phyloP scores from a whole-genome alignment of 1,284 basidiomycete species.

The Sphagnurus paluster region DNA sequence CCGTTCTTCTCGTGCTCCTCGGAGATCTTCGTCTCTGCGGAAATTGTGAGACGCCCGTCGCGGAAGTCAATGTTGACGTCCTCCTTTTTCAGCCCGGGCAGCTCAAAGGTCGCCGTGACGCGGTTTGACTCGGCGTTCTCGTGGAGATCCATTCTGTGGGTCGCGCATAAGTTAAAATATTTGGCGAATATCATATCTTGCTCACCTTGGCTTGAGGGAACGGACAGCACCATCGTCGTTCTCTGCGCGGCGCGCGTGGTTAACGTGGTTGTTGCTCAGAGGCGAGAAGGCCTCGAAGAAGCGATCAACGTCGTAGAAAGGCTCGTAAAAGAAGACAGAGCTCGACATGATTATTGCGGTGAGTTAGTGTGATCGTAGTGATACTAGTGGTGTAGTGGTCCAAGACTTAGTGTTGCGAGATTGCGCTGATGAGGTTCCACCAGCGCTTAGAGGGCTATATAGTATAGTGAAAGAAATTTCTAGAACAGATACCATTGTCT shows the following conservation, averaged over 20 bases:
- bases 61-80: slow-evolving; percentile 41
- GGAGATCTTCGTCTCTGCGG: slow-evolving; percentile 38
- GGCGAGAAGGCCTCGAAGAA: slow-evolving; percentile 41
- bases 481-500: no score
- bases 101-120: slow-evolving; percentile 47
- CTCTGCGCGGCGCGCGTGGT: not conserved
- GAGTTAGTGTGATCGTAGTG: no score
- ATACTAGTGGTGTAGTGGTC: no score
- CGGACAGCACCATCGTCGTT: slow-evolving; percentile 12
- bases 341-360: no score
- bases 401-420: no score
- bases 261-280: slow-evolving; percentile 17
- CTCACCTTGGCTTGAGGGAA: slow-evolving; percentile 22
- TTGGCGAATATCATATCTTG: not conserved
- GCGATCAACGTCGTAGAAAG: slow-evolving; percentile 48
- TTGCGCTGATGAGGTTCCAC: no score
- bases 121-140: slow-evolving; percentile 38
- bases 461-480: no score
- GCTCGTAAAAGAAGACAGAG: slow-evolving; percentile 33
- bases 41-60: slow-evolving; percentile 43
- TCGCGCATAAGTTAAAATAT: not conserved
- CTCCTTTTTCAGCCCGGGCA: slow-evolving; percentile 44
- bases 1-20: slow-evolving; percentile 40
- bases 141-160: slow-evolving; percentile 48
- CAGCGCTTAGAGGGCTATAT: no score